phyloP scores from a whole-genome alignment of 306 rosid genomes.

The Parietaria judaica region DNA sequence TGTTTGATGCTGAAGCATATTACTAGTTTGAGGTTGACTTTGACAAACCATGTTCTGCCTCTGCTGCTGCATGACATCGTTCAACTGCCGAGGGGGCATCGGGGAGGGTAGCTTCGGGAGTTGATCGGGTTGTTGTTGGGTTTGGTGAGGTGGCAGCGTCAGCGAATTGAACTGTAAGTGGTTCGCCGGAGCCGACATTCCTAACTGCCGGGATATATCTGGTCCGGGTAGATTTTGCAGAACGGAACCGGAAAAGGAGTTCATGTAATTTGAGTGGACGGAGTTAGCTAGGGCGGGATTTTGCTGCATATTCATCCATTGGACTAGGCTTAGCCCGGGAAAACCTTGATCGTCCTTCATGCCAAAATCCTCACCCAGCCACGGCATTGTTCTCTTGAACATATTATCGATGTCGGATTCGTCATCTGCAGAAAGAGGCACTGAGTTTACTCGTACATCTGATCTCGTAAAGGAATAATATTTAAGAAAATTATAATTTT shows the following conservation, averaged over 20 bases:
- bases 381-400: slow-evolving; percentile 76
- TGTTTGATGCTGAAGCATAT: slow-evolving; percentile 56
- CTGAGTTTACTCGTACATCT: neutral
- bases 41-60: slow-evolving; percentile 54
- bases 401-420: slow-evolving; percentile 61
- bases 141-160: slow-evolving; percentile 50
- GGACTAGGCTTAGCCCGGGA: slow-evolving; percentile 81
- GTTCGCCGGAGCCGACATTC: slow-evolving; percentile 52
- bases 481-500: neutral
- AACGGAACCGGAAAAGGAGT: slow-evolving; percentile 54
- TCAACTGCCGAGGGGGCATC: slow-evolving; percentile 47
- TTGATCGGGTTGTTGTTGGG: slow-evolving; percentile 61
- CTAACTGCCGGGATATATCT: slow-evolving; percentile 67
- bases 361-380: slow-evolving; percentile 78
- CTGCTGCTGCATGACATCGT: slow-evolving; percentile 44
- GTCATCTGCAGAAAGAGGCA: slow-evolving; percentile 49
- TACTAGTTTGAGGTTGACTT: slow-evolving; percentile 51
- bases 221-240: slow-evolving; percentile 57
- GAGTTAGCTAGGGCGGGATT: slow-evolving; percentile 57
- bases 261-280: slow-evolving; percentile 58
- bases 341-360: slow-evolving; percentile 76
- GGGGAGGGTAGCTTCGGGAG: slow-evolving; percentile 46
- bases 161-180: slow-evolving; percentile 50
- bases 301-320: slow-evolving; percentile 98
- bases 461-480: neutral